Evolutionary conservation across 2,329 filamentous ascomycete species (phyloP), one percentile per base, ranked within the genome.

Genomic region (Epichloe brachyelytri): DNA sequence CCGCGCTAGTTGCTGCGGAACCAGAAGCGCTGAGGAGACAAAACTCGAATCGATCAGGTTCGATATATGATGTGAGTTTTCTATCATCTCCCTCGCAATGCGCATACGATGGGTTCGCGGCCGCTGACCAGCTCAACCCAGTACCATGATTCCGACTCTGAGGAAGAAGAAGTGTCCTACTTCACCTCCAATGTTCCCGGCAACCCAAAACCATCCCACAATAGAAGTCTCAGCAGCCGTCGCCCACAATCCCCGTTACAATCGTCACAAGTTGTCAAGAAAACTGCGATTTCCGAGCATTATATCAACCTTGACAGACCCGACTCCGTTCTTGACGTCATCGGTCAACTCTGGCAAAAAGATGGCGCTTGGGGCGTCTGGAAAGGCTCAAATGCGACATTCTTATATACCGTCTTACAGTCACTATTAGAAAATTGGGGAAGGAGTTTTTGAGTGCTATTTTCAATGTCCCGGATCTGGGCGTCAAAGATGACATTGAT

Each of bases 351-450:
- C 19, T 97, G 93, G 87, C 78, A 84, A 46, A 91, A 86, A 58
- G 91, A 95, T 64, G 88, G 89, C 37, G 84, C 84, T 0, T 90
- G 89, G 76, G 93, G 93, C 4, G 83, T 96, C 5, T 98, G 91
- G 90, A 96, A 96, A 66, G 82, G 85, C 8, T 88, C 89, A 38
- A 97, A 97, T 64, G 82, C 86, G 14, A 94, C 89, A 1, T 98
- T 97, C 62, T 75, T 97, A 47, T 95, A 97, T 69, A 86, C 83
- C 0, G 80, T 96, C 45, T 75, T 97, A 17, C 80, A 90, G 55
- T 88, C 88, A 11, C 84, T 94, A 7, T 72, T 95, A 33, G 93
- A 97, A 65, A 90, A 88, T 59, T 98, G 94, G 83, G 86, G 90
- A 10, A 80, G 89, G 60, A 93, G 88, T 60, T 77, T 96, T 75